A percentile compares a stretch with the other conserved stretches of the same genome.
Evolutionary conservation across 2,329 filamentous ascomycete genomes (phyloP).

Genomic region (Botrytis elliptica): DNA sequence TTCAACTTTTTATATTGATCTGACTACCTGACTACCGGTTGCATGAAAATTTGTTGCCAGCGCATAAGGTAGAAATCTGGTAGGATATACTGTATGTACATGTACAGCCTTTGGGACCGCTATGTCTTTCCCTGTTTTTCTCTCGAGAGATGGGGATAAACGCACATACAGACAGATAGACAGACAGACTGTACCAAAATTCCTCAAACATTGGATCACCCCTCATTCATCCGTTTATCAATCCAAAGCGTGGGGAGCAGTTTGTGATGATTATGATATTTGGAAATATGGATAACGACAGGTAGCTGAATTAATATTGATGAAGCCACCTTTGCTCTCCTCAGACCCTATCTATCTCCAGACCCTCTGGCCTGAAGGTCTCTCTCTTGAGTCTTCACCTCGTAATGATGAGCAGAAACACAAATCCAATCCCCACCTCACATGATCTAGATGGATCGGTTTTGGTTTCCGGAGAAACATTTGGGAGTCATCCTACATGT

Average conservation of each 20-base stretch:
- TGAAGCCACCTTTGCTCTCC: neutral
- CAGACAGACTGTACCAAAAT: neutral
- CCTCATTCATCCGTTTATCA: neutral
- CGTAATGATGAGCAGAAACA: neutral
- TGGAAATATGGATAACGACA: neutral
- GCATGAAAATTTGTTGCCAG: conserved; percentile 16
- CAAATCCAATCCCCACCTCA: neutral
- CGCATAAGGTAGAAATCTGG: conserved; percentile 16
- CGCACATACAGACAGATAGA: neutral
- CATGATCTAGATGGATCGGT: conserved; percentile 9
- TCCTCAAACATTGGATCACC: neutral
- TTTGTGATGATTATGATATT: neutral
- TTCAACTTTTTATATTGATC: conserved; percentile 14
- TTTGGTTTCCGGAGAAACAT: conserved; percentile 12
- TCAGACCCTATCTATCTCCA: neutral
- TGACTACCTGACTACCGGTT: neutral
- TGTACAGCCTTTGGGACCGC: conserved; percentile 6
- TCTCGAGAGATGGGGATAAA: neutral
- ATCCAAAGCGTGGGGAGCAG: neutral
- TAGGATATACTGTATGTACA: neutral
- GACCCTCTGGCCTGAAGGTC: neutral
- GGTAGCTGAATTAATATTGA: neutral
- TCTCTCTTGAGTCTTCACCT: neutral
- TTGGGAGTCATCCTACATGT: conserved; percentile 15
- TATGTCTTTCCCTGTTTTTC: conserved; percentile 3